These are phyloP conservation scores for Melampsora medusae DNA, from an alignment of 1,284 basidiomycete genomes.

Conservation along the genomic window DNA sequence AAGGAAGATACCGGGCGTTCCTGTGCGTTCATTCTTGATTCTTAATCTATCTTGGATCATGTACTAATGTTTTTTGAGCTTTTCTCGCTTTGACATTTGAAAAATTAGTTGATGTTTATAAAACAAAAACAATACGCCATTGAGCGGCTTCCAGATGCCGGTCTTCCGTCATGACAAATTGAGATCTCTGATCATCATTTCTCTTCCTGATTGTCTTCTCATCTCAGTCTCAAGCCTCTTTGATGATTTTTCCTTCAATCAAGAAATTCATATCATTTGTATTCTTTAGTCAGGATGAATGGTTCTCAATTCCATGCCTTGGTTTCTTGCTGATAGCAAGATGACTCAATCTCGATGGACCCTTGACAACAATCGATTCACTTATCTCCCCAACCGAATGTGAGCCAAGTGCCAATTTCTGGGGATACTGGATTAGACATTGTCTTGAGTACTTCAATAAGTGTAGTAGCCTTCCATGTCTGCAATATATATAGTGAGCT, in stretches of 20 bases:
- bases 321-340: no score
- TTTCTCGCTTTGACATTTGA: background rate
- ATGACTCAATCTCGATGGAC: background rate
- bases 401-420: no score
- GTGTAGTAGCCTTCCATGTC: no score
- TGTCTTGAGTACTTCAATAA: no score
- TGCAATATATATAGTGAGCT: no score
- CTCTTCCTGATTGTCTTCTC: background rate
- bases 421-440: no score
- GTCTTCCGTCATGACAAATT: slow-evolving; percentile 61
- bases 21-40: slow-evolving; percentile 53
- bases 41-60: background rate
- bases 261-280: no score
- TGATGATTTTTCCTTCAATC: no score
- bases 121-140: slow-evolving; percentile 85
- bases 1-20: slow-evolving; percentile 88
- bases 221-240: background rate
- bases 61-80: background rate
- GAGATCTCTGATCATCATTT: background rate
- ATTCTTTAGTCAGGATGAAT: background rate
- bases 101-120: slow-evolving; percentile 78
- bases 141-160: slow-evolving; percentile 86
- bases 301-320: background rate
- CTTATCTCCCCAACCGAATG: no score
- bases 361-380: background rate